Conservation (phyloP, 78 protist species). For the Dictyostelium purpureum region DNA sequence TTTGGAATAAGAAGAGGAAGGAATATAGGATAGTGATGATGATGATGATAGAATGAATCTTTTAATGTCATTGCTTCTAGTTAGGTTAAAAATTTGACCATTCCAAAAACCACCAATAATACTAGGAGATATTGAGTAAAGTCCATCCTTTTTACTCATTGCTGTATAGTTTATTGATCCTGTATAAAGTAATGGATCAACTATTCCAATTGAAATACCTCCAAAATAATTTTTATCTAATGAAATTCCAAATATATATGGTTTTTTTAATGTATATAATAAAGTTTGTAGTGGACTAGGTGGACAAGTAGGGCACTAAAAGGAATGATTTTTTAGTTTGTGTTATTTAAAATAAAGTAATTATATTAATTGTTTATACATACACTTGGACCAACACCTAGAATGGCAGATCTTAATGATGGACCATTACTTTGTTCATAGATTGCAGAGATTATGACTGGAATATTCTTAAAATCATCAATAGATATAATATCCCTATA, state of each 20-base stretch:
- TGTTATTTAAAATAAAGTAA: not conserved
- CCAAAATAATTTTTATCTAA: slow-evolving; percentile 70
- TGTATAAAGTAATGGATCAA: slow-evolving; percentile 48
- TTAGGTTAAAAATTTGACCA: not conserved
- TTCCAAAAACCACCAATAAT: slow-evolving; percentile 25
- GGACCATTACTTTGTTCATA: slow-evolving; percentile 39
- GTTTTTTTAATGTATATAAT: slow-evolving; percentile 38
- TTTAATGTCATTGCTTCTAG: not conserved
- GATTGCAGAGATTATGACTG: slow-evolving; percentile 31
- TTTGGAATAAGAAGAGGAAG: not conserved
- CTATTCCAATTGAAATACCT: slow-evolving; percentile 46
- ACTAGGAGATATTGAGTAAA: slow-evolving; percentile 34
- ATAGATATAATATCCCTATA: slow-evolving; percentile 41
- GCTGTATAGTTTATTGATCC: slow-evolving; percentile 34
- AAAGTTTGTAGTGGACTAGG: slow-evolving; percentile 48
- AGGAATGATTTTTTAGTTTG: not conserved
- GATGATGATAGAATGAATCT: slow-evolving; percentile 26
- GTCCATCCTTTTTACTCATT: slow-evolving; percentile 18
- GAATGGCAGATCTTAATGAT: slow-evolving; percentile 1
- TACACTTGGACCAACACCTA: slow-evolving; percentile 78
- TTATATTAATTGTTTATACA: not conserved
- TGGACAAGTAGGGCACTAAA: slow-evolving; percentile 66
- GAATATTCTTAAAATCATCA: slow-evolving; percentile 73
- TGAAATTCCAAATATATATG: slow-evolving; percentile 71
- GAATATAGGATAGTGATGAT: slow-evolving; percentile 49